Conservation (phyloP, 108 stramenopile species). For the Parmales sp. region DNA sequence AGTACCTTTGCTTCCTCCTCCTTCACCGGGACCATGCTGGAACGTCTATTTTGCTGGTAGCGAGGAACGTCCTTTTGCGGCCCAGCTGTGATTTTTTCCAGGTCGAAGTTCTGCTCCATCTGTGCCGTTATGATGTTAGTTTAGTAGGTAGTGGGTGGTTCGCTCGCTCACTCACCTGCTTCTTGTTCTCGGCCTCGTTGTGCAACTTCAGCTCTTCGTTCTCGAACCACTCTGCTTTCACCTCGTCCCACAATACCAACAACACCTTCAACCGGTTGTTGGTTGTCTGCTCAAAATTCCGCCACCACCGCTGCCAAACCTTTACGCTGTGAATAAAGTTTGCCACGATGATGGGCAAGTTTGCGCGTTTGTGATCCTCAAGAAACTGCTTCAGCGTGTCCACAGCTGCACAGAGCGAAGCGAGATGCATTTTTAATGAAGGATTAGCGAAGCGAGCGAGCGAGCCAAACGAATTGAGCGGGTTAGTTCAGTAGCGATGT, state of each 20-base stretch:
- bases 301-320: conserved; percentile 4
- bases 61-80: too few species aligned
- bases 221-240: background rate
- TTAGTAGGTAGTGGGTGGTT: too few species aligned
- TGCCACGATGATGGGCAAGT: conserved; percentile 3
- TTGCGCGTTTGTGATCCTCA: conserved; percentile 1
- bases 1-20: too few species aligned
- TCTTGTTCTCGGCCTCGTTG: background rate
- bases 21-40: too few species aligned
- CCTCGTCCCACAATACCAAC: background rate
- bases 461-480: too few species aligned
- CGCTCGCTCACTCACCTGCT: too few species aligned
- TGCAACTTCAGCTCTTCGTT: background rate
- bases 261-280: background rate
- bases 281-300: background rate
- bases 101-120: conserved; percentile 6
- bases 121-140: too few species aligned
- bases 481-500: too few species aligned
- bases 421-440: too few species aligned
- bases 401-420: too few species aligned
- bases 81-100: conserved; percentile 5
- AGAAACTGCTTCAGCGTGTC: background rate
- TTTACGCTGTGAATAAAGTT: conserved; percentile 3
- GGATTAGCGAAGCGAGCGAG: too few species aligned
- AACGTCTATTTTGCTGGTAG: too few species aligned